phyloP scores from a whole-genome alignment of 1,139 yeast genomes.

The Blastobotrys niveus region DNA sequence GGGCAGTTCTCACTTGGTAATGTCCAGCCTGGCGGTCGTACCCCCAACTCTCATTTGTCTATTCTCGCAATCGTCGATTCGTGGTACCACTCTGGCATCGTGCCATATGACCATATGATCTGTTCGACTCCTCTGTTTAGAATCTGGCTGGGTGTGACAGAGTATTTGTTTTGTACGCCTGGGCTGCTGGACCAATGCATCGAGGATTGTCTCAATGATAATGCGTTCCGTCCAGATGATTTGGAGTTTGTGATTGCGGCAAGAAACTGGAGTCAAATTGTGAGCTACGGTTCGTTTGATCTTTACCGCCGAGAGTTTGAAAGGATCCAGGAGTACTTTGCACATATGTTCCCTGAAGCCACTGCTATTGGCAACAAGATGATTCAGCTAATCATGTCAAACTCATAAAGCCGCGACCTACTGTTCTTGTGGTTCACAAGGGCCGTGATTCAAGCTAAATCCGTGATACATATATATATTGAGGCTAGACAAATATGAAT shows the following conservation, averaged over 20 bases:
- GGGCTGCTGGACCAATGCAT: slow-evolving; percentile 74
- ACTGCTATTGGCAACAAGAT: slow-evolving; percentile 89
- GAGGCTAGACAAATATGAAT: too few relatives aligned
- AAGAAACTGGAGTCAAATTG: slow-evolving; percentile 70
- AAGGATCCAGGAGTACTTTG: slow-evolving; percentile 70
- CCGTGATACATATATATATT: too few relatives aligned
- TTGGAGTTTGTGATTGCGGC: slow-evolving; percentile 49
- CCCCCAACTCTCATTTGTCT: slow-evolving; percentile 85
- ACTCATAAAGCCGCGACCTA: too few relatives aligned
- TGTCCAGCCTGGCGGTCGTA: slow-evolving; percentile 62
- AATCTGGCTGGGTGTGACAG: slow-evolving; percentile 89
- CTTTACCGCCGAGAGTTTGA: slow-evolving; percentile 70
- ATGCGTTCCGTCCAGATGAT: slow-evolving; percentile 78
- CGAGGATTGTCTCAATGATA: slow-evolving; percentile 59
- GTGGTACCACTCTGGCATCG: slow-evolving; percentile 78
- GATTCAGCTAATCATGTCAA: slow-evolving; percentile 70
- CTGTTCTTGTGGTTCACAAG: too few relatives aligned
- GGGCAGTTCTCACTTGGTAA: slow-evolving; percentile 76
- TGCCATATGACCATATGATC: slow-evolving; percentile 93
- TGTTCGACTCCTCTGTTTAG: slow-evolving; percentile 93
- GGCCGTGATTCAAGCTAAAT: too few relatives aligned
- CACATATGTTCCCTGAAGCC: slow-evolving; percentile 85
- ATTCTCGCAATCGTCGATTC: slow-evolving; percentile 87
- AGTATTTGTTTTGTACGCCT: slow-evolving; percentile 81
- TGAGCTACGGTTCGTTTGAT: slow-evolving; percentile 68